Evolutionary conservation across 495 filamentous ascomycete species (phyloP).

Genomic region (Bacidia gigantensis): DNA sequence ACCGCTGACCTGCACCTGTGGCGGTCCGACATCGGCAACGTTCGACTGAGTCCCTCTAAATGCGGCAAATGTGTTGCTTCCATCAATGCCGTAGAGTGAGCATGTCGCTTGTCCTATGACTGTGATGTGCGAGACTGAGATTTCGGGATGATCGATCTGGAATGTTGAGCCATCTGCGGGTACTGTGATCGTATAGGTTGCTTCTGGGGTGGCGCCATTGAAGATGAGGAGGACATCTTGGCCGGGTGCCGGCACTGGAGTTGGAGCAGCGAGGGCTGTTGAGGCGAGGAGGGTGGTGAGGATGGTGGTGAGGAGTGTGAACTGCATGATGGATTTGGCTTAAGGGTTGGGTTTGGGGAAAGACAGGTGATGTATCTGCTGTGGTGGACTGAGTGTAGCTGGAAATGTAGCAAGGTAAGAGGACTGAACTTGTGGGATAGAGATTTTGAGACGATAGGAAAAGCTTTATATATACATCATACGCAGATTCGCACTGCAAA

Average conservation of each 20-base stretch:
- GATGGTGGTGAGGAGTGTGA: background rate
- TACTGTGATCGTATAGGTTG: background rate
- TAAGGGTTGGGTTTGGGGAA: background rate
- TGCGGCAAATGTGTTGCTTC: constrained; percentile 17
- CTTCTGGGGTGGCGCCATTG: background rate
- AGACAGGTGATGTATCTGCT: background rate
- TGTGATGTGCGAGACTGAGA: constrained; percentile 4
- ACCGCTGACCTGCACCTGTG: constrained; percentile 26
- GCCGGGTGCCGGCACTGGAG: background rate
- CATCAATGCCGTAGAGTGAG: constrained; percentile 20
- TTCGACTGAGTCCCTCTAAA: constrained; percentile 1
- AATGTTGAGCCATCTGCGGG: background rate
- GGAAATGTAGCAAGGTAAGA: no score
- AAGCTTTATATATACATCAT: background rate
- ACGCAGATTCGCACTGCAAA: background rate
- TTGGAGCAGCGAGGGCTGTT: background rate
- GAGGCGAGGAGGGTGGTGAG: background rate
- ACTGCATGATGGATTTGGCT: background rate
- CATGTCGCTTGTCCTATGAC: constrained; percentile 5
- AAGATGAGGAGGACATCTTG: background rate
- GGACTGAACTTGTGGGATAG: background rate
- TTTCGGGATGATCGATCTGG: background rate
- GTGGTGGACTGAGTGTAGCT: background rate
- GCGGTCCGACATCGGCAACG: constrained; percentile 23
- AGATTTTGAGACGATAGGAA: background rate